These are phyloP conservation scores for Saraca asoca DNA, from an alignment of 331 rosid genomes.

Conservation along the genomic window DNA sequence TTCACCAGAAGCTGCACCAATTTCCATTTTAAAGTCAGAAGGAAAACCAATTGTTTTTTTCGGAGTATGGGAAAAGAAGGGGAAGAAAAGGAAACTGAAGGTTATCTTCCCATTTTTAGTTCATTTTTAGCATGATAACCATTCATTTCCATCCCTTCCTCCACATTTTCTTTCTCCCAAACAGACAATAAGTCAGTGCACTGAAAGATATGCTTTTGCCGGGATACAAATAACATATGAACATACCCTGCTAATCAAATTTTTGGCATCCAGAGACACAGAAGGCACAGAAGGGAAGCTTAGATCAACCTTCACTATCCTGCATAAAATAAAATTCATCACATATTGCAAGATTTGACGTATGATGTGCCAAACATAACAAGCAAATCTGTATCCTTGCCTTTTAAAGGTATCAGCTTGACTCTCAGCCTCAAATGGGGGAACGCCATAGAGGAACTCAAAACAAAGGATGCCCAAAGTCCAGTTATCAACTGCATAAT, in stretches of 20 bases:
- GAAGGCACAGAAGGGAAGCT: conserved; percentile 62
- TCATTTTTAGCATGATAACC: no score
- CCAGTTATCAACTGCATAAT: conserved; percentile 88
- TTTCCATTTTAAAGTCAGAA: conserved; percentile 16
- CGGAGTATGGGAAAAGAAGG: no score
- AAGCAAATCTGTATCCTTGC: conserved; percentile 34
- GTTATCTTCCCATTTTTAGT: no score
- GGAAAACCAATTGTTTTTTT: not conserved
- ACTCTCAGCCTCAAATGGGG: conserved; percentile 94
- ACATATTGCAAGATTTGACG: conserved; percentile 7
- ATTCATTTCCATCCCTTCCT: no score
- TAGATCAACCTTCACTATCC: conserved; percentile 71
- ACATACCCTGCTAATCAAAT: conserved; percentile 69
- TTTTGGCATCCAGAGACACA: conserved; percentile 66
- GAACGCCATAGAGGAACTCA: conserved; percentile 81
- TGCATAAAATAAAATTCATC: conserved; percentile 32
- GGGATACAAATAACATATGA: not conserved
- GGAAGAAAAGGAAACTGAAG: no score
- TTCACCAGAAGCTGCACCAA: conserved; percentile 74
- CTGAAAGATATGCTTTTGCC: conserved; percentile 8
- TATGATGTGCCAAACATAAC: not conserved
- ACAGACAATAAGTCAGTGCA: no score
- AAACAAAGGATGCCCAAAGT: conserved; percentile 84
- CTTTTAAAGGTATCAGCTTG: conserved; percentile 80
- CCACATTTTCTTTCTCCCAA: no score